A percentile compares a stretch with the other conserved stretches of the same genome.
Conservation (phyloP, 768 basidiomycete genomes). For the Boletus insuetus region DNA sequence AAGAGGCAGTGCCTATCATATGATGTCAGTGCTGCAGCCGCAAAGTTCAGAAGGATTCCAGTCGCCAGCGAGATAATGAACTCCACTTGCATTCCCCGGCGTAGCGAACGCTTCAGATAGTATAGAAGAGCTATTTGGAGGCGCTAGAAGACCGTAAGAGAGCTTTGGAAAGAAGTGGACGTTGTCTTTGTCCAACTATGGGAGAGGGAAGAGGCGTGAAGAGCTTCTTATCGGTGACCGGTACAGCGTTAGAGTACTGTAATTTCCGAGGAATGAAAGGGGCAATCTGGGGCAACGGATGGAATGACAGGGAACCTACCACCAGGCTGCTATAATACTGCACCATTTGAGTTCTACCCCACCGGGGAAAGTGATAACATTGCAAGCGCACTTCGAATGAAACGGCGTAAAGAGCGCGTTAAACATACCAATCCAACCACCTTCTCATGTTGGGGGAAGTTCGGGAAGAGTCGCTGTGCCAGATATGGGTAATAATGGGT, state of each 20-base stretch:
- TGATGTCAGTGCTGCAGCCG: conserved; percentile 22
- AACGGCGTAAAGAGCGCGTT: conserved; percentile 18
- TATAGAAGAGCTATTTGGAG: conserved; percentile 4
- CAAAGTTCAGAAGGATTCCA: conserved; percentile 12
- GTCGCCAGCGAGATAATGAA: conserved; percentile 9
- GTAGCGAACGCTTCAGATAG: conserved; percentile 8
- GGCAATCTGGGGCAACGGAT: conserved; percentile 5
- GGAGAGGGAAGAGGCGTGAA: conserved; percentile 5
- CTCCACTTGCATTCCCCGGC: conserved; percentile 14
- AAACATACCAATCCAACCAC: conserved; percentile 21
- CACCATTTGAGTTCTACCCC: conserved; percentile 6
- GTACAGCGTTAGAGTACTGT: conserved; percentile 10
- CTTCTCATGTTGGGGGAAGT: conserved; percentile 19
- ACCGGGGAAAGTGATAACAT: conserved; percentile 11
- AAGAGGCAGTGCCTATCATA: conserved; percentile 19
- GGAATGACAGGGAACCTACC: conserved; percentile 14
- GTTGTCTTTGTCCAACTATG: not conserved
- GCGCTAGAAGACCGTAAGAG: conserved; percentile 11
- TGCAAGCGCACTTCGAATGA: conserved; percentile 21
- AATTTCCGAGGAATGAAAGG: conserved; percentile 31
- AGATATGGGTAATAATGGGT: conserved; percentile 20
- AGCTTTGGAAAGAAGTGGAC: conserved; percentile 6
- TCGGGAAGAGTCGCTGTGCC: conserved; percentile 19
- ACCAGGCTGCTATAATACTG: conserved; percentile 3
- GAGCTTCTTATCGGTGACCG: conserved; percentile 12